A percentile compares a stretch with the other conserved stretches of the same genome.
Evolutionary conservation across 441 rosid genomes (phyloP).

Genomic region (Biscutella laevigata): DNA sequence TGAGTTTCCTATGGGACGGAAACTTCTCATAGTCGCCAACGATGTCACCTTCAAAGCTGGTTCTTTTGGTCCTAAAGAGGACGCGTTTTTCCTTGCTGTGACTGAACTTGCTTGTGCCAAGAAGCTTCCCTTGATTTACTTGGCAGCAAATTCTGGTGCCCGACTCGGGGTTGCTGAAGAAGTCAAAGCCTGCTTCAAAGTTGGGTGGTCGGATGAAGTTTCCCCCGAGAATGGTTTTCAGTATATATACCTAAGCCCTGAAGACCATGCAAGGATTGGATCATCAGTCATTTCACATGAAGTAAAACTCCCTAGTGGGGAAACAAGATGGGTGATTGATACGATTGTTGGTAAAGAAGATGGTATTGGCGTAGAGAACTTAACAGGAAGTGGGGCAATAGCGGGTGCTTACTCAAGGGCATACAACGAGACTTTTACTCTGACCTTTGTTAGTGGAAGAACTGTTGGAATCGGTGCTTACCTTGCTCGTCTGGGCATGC

Average conservation of each 20-base stretch:
- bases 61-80: slow-evolving; percentile 97
- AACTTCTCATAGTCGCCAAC: slow-evolving; percentile 66
- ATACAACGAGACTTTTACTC: slow-evolving; percentile 89
- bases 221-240: slow-evolving; percentile 93
- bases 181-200: slow-evolving; percentile 82
- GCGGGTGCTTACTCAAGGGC: slow-evolving; percentile 98
- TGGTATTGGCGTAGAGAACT: slow-evolving; percentile 94
- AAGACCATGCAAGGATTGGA: slow-evolving; percentile 59
- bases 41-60: slow-evolving; percentile 98
- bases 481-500: slow-evolving; percentile 97
- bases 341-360: slow-evolving; percentile 95
- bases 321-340: slow-evolving; percentile 90
- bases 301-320: slow-evolving; percentile 66
- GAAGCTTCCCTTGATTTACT: slow-evolving; percentile 87
- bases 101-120: slow-evolving; percentile 87
- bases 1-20: slow-evolving; percentile 95
- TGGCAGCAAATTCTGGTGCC: slow-evolving; percentile 99
- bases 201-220: slow-evolving; percentile 88
- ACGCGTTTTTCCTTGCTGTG: slow-evolving; percentile 89
- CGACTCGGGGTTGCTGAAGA: slow-evolving; percentile 97
- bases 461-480: slow-evolving; percentile 99
- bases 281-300: slow-evolving; percentile 88
- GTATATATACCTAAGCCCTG: slow-evolving; percentile 71
- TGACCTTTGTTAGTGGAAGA: slow-evolving; percentile 93
- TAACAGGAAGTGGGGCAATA: slow-evolving; percentile 97